Evolutionary conservation across 2,329 filamentous ascomycete genomes (phyloP).

Genomic region (Alternaria conjuncta): DNA sequence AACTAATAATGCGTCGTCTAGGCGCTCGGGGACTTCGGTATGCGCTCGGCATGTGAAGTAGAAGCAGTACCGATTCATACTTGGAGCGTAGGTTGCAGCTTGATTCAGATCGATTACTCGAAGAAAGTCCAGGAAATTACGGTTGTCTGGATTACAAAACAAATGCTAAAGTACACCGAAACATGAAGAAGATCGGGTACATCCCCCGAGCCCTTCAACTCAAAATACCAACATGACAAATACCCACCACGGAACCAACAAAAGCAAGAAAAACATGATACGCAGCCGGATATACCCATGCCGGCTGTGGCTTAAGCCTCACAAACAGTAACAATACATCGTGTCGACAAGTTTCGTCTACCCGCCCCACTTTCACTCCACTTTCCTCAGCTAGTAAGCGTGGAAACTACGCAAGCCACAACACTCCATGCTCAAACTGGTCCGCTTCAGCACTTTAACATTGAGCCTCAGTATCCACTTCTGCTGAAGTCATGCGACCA

Average conservation of each 20-base stretch:
- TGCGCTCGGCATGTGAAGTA: not conserved
- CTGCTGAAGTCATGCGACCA: not conserved
- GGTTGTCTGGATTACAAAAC: not conserved
- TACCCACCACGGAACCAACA: not conserved
- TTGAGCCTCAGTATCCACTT: not conserved
- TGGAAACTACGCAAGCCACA: constrained; percentile 15
- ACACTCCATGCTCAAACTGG: not conserved
- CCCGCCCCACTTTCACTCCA: constrained; percentile 17
- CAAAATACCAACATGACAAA: not conserved
- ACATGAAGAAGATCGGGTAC: not conserved
- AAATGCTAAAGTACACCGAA: not conserved
- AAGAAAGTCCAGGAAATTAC: not conserved
- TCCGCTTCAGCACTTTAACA: not conserved
- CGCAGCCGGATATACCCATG: not conserved
- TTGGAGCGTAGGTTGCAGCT: not conserved
- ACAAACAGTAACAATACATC: not conserved
- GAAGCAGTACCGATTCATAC: not conserved
- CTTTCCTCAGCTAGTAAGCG: constrained; percentile 32
- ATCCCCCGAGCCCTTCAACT: not conserved
- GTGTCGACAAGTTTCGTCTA: not conserved
- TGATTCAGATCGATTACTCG: not conserved
- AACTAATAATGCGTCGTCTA: not conserved
- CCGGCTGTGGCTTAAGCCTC: not conserved
- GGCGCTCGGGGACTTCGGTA: not conserved
- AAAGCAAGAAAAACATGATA: not conserved